Base-by-base conservation (phyloP, 805 yeast species). In the Wickerhamomyces kurtzmanii region DNA sequence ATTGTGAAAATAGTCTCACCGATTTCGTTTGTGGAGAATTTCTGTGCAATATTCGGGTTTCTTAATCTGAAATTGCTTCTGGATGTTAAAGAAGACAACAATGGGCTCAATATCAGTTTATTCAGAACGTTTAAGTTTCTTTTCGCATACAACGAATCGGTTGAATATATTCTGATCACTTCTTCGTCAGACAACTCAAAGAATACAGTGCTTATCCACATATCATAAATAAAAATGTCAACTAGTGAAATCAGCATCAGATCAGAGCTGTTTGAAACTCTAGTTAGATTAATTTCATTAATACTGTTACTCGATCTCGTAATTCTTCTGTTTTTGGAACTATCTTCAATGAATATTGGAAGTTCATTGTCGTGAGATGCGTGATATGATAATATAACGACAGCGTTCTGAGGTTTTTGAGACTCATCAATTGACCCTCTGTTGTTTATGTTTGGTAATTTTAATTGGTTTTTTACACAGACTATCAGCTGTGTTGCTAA, bases 281-380 rank as follows among this genome's bases (percentile, higher is more conserved):
- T 51, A 1, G 59, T 37, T 10, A 49, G 29, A 23, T 58, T 51
- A 15, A 60, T 43, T 11, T 62, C 57, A 24, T 57, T 53, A 14
- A 64, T 50, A 5, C 55, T 39, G 0, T 53, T 41, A 3, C 60
- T 44, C 5, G 60, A 49, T 33, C 69, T 53, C 8, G 60, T 44
- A 15, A 47, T 44, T 26, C 68, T 49, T 24, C 38, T 51, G 3
- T 49, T 38, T 15, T 47, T 39, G 11, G 50, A 39, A 15, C 44
- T 53, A 36, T 64, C 74, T 39, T 76, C 84, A 3, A 76, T 51
- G 9, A 73, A 51, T 1, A 75, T 49, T 0, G 85, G 85, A 12
- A 77, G 45, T 13, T 62, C 59, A 10, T 64, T 62, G 31, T 63
- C 59, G 2, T 62, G 55, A 1, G 77, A 55, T 2, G 76, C 69